phyloP scores from a whole-genome alignment of 257 asterid genomes.

The Haberlea rhodopensis region DNA sequence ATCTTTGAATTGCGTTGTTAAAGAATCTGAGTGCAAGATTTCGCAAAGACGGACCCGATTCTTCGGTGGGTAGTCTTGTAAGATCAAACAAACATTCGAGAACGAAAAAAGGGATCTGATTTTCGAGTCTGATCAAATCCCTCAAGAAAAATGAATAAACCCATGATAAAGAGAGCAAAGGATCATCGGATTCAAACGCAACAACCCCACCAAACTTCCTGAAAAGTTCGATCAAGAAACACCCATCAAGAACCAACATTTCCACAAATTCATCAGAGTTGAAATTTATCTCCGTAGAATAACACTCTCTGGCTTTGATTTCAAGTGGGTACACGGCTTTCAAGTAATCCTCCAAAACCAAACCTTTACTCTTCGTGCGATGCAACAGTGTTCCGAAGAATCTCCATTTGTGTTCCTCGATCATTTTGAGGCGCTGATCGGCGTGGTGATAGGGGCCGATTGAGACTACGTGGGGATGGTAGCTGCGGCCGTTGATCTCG shows the following conservation, averaged over 20 bases:
- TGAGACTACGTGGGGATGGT: constrained; percentile 68
- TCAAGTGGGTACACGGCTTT: constrained; percentile 58
- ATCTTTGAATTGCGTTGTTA: constrained; percentile 44
- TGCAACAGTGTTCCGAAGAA: constrained; percentile 51
- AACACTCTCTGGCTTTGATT: constrained; percentile 60
- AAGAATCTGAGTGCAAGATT: constrained; percentile 50
- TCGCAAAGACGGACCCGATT: constrained; percentile 41
- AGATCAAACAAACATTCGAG: constrained; percentile 60
- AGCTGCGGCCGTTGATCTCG: constrained; percentile 61
- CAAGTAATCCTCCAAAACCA: constrained; percentile 42
- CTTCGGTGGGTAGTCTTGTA: constrained; percentile 36
- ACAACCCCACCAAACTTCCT: constrained; percentile 57
- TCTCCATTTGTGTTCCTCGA: constrained; percentile 92
- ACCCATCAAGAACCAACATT: constrained; percentile 83
- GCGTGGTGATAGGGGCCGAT: constrained; percentile 90
- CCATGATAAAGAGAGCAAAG: constrained; percentile 70
- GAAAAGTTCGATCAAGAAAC: constrained; percentile 72
- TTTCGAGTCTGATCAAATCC: constrained; percentile 73
- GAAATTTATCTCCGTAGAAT: constrained; percentile 41
- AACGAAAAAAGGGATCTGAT: constrained; percentile 77
- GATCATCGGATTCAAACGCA: constrained; percentile 62
- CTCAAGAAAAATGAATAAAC: constrained; percentile 55
- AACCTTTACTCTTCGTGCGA: constrained; percentile 33
- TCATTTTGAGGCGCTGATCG: constrained; percentile 54
- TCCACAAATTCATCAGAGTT: constrained; percentile 60